Base-by-base conservation (phyloP, 768 basidiomycete genomes). In the Naganishia onofrii region DNA sequence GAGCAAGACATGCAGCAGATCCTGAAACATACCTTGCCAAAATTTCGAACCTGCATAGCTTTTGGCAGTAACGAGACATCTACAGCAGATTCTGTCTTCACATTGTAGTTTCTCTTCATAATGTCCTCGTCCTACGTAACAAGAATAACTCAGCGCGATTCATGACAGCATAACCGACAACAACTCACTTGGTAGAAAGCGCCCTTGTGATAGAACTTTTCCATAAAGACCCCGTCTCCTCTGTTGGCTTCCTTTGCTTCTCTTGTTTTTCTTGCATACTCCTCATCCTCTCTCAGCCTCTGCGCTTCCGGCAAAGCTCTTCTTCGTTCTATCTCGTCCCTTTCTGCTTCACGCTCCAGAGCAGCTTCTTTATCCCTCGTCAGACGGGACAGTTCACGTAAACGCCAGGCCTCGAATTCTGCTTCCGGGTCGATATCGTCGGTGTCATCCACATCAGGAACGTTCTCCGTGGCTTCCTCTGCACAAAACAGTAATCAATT, bases 151-250 rank as follows among this genome's bases (percentile, higher is more conserved):
- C n/a, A 51, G 23, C 12, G 15, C 46, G 19, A n/a, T 7, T 12
- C 29, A 31, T 12, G 29, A 66, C n/a, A n/a, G n/a, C n/a, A n/a
- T n/a, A 15, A 15, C 13, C 3, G 48, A 34, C n/a, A 19, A 46
- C 13, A 19, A 26, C 85, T 36, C 70, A 91, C 93, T 86, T 94
- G 92, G 80, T 96, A 93, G 84, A 98, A 99, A 70, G 95, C 96
- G 75, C 96, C 96, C 82, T 95, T 97, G 84, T 99, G 96, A 88
- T 93, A 98, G 80, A 96, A 99, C 82, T 96, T 98, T 80, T 98
- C 93, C 72, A 98, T 81, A 82, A 98, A 98, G 77, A 88, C 91
- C 78, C 93, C 90, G 72, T 91, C 86, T 3, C 91, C 92, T 28
- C 53, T 32, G 12, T 65, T 53, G 23, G 48, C 38, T 32, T 60